phyloP scores from a whole-genome alignment of 1,284 basidiomycete species.

The Apiotrichum domesticum region DNA sequence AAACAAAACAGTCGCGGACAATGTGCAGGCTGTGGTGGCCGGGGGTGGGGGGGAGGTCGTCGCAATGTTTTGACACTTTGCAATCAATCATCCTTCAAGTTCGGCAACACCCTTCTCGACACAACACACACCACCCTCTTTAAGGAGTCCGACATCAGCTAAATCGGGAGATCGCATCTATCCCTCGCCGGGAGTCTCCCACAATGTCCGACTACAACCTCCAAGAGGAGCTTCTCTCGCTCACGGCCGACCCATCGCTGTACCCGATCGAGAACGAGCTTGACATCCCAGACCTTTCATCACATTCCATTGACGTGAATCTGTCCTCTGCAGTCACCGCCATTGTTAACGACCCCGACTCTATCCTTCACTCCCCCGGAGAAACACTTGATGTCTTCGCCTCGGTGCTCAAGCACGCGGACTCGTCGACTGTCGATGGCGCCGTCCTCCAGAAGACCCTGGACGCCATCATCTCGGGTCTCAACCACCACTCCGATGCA shows the following conservation, averaged over 20 bases:
- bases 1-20: too few relatives aligned
- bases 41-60: background rate
- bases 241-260: conserved; percentile 52
- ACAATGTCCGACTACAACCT: conserved; percentile 57
- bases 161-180: background rate
- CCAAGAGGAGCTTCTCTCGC: conserved; percentile 63
- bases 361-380: conserved; percentile 54
- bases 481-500: conserved; percentile 31
- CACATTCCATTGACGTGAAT: conserved; percentile 45
- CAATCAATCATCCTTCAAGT: too few relatives aligned
- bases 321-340: conserved; percentile 59
- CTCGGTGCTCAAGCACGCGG: conserved; percentile 56
- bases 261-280: conserved; percentile 62
- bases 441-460: conserved; percentile 36
- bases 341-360: conserved; percentile 64
- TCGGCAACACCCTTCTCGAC: background rate
- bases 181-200: background rate
- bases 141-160: too few relatives aligned
- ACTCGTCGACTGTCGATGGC: conserved; percentile 30
- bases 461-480: conserved; percentile 32
- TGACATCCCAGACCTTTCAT: conserved; percentile 54
- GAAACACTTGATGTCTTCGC: conserved; percentile 72
- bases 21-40: too few relatives aligned
- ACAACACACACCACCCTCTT: background rate
- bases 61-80: conserved; percentile 6